These are phyloP conservation scores for Knufia fluminis DNA, from an alignment of 2,329 filamentous ascomycete species.

Conservation along the genomic window DNA sequence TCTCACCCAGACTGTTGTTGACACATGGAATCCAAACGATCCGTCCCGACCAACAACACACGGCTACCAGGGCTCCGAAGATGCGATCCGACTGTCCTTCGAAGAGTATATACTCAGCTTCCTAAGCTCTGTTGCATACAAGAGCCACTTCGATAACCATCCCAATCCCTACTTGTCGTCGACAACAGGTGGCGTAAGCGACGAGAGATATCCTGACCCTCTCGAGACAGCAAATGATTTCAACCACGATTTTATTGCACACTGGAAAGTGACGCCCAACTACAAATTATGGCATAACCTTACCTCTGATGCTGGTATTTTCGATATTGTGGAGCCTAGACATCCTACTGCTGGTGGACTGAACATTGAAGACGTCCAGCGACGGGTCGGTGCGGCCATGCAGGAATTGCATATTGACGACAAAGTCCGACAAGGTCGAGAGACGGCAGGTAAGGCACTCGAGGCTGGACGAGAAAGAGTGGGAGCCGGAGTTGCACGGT, in stretches of 20 bases:
- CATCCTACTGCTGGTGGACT: constrained; percentile 90
- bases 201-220: constrained; percentile 30
- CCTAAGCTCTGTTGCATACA: constrained; percentile 82
- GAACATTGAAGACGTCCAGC: constrained; percentile 87
- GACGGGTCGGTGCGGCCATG: constrained; percentile 81
- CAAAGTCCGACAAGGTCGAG: constrained; percentile 69
- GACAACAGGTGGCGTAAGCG: constrained; percentile 22
- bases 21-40: constrained; percentile 92
- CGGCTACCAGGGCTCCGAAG: constrained; percentile 90
- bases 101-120: constrained; percentile 91
- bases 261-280: constrained; percentile 82
- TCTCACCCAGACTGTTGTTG: constrained; percentile 82
- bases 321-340: constrained; percentile 85
- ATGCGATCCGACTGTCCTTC: constrained; percentile 94
- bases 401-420: constrained; percentile 92
- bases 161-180: constrained; percentile 35
- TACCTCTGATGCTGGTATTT: constrained; percentile 71
- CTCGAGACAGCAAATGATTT: constrained; percentile 79
- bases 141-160: constrained; percentile 53
- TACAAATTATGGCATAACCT: constrained; percentile 77
- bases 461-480: constrained; percentile 63
- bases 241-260: constrained; percentile 71
- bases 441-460: constrained; percentile 78
- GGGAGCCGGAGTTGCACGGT: constrained; percentile 13
- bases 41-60: constrained; percentile 85